phyloP scores from a whole-genome alignment of 1,284 basidiomycete genomes.

The Coniferiporia weirii region DNA sequence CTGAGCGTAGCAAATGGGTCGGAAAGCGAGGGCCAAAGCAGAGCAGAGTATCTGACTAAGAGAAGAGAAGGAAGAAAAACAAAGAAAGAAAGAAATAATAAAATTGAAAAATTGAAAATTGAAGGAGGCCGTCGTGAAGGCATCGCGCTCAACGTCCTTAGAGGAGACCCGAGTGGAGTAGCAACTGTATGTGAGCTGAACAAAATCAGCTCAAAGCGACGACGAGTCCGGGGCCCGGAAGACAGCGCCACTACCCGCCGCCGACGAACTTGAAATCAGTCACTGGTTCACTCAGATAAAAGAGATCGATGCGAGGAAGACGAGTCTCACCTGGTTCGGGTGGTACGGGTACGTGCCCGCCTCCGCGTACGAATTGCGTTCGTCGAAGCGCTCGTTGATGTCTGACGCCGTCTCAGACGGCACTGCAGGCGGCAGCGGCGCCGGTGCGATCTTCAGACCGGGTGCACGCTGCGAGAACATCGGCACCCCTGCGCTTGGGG shows the following conservation, averaged over 20 bases:
- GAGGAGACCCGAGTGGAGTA: no score
- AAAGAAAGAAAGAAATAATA: no score
- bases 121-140: no score
- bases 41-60: neutral
- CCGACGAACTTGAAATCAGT: constrained; percentile 15
- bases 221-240: constrained; percentile 16
- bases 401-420: constrained; percentile 18
- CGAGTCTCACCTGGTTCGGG: constrained; percentile 30
- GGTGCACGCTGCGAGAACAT: constrained; percentile 10
- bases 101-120: no score
- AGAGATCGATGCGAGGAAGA: neutral
- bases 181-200: neutral
- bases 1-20: no score
- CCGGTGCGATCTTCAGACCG: constrained; percentile 13
- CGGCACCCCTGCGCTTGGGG: neutral
- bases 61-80: no score
- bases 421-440: constrained; percentile 25
- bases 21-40: neutral
- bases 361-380: constrained; percentile 24
- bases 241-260: constrained; percentile 16
- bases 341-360: constrained; percentile 30
- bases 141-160: no score
- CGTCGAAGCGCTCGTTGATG: constrained; percentile 18
- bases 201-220: constrained; percentile 5
- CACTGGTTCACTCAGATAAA: constrained; percentile 5